Percentiles rank a stretch among this genome's conserved stretches.
Evolutionary conservation across 176 grass and related monocot genomes (phyloP).

Genomic region (Phragmites australis): DNA sequence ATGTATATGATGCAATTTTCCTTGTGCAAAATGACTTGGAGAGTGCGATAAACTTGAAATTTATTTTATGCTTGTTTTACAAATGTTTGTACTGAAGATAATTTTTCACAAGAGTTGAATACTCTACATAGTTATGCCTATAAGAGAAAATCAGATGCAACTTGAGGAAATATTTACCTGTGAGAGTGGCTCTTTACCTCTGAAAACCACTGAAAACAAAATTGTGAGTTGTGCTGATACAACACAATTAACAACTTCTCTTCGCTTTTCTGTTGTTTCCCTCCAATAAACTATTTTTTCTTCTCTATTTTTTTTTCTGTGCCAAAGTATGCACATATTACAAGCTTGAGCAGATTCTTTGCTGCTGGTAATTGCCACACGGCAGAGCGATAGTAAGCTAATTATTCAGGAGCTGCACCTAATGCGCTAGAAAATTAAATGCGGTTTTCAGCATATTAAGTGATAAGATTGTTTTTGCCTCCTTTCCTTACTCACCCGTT

Average conservation of each 20-base stretch:
- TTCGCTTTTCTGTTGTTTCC: not conserved
- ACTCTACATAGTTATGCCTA: not conserved
- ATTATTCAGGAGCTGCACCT: not conserved
- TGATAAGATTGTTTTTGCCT: no score
- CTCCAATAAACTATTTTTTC: not conserved
- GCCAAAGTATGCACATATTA: not conserved
- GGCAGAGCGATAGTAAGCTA: conserved; percentile 2
- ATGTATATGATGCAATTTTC: not conserved
- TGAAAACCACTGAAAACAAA: not conserved
- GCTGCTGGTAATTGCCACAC: not conserved
- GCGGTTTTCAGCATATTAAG: no score
- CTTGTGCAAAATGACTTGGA: not conserved
- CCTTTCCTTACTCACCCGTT: no score
- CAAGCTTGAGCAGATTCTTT: not conserved
- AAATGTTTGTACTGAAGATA: not conserved
- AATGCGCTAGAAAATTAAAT: no score
- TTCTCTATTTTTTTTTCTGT: not conserved
- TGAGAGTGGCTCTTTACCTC: not conserved
- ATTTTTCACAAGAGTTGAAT: not conserved
- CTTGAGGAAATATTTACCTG: not conserved
- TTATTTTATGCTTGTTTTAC: not conserved
- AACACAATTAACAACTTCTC: not conserved
- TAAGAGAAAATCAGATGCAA: not conserved
- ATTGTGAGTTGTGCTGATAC: not conserved
- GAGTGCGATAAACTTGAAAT: not conserved